A percentile compares a stretch with the other conserved stretches of the same genome.
phyloP scores from a whole-genome alignment of 805 yeast species.

The Kuraishia cidri region DNA sequence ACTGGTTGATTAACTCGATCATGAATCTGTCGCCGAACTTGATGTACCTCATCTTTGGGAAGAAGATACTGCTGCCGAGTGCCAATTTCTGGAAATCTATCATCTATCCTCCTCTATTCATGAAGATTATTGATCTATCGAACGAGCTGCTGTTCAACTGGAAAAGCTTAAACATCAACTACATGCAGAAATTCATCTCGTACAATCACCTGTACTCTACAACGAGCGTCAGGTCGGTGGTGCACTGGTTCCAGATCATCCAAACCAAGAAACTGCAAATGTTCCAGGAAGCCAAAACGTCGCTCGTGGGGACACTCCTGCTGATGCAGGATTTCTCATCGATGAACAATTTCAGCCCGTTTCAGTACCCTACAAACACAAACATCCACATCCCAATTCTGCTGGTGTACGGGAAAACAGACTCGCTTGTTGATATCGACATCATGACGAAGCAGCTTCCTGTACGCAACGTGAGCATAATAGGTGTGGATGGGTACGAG shows the following conservation, averaged over 20 bases:
- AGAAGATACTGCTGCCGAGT: conserved; percentile 57
- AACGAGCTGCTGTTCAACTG: conserved; percentile 70
- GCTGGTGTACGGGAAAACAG: conserved; percentile 73
- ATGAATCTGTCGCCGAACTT: conserved; percentile 72
- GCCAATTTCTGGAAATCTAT: conserved; percentile 63
- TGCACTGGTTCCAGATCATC: conserved; percentile 95
- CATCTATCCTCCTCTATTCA: conserved; percentile 70
- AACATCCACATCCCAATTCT: conserved; percentile 64
- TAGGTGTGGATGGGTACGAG: conserved; percentile 65
- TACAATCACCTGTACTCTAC: conserved; percentile 87
- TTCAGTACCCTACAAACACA: conserved; percentile 25
- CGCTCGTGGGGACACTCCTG: conserved; percentile 19
- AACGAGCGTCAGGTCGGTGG: conserved; percentile 85
- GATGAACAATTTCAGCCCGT: conserved; percentile 45
- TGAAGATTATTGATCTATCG: conserved; percentile 61
- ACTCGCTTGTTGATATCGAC: conserved; percentile 80
- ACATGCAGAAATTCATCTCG: conserved; percentile 66
- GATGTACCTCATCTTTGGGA: conserved; percentile 68
- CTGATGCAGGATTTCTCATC: conserved; percentile 15
- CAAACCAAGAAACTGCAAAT: conserved; percentile 72
- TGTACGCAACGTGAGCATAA: conserved; percentile 9
- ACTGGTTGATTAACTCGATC: conserved; percentile 62
- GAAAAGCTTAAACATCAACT: conserved; percentile 63
- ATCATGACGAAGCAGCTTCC: conserved; percentile 68
- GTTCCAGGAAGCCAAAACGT: conserved; percentile 58